Conservation (phyloP, 192 early-diverging fungal genomes). For the Coemansia sp. region DNA sequence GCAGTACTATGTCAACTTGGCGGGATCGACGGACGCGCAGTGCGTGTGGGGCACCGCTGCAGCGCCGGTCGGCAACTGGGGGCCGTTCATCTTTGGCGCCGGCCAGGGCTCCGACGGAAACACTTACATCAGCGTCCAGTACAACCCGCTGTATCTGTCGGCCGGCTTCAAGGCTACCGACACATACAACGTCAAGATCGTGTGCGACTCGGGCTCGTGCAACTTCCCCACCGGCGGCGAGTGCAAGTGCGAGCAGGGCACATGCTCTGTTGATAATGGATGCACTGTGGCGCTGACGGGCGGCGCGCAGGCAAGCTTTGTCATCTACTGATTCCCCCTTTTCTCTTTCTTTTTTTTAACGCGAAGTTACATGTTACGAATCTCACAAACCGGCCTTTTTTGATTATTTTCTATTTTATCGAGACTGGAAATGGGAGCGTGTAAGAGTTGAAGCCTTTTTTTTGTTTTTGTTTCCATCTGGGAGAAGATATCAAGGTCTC, state of each 20-base stretch:
- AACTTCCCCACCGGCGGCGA: conserved; percentile 49
- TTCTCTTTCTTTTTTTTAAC: neutral
- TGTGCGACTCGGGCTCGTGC: conserved; percentile 30
- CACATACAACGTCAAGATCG: conserved; percentile 38
- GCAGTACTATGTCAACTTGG: conserved; percentile 53
- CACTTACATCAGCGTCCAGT: conserved; percentile 54
- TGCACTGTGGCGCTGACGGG: conserved; percentile 39
- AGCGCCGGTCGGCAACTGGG: conserved; percentile 47
- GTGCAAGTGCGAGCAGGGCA: conserved; percentile 49
- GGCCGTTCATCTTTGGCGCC: conserved; percentile 49
- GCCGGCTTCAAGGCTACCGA: conserved; percentile 28
- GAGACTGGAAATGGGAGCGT: no score
- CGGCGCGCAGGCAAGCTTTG: conserved; percentile 31
- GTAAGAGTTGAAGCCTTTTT: no score
- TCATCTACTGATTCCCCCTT: conserved; percentile 38
- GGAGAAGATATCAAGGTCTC: no score
- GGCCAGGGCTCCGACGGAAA: conserved; percentile 46
- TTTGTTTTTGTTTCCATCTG: no score
- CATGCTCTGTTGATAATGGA: conserved; percentile 49
- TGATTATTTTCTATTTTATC: conserved; percentile 8
- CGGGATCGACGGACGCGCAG: conserved; percentile 33
- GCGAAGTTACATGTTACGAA: no score
- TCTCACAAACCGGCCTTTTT: neutral
- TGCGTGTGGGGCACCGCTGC: conserved; percentile 44
- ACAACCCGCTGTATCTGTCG: conserved; percentile 40